These are phyloP conservation scores for Xylariaceae sp. DNA, from an alignment of 2,329 filamentous ascomycete species.

Conservation along the genomic window DNA sequence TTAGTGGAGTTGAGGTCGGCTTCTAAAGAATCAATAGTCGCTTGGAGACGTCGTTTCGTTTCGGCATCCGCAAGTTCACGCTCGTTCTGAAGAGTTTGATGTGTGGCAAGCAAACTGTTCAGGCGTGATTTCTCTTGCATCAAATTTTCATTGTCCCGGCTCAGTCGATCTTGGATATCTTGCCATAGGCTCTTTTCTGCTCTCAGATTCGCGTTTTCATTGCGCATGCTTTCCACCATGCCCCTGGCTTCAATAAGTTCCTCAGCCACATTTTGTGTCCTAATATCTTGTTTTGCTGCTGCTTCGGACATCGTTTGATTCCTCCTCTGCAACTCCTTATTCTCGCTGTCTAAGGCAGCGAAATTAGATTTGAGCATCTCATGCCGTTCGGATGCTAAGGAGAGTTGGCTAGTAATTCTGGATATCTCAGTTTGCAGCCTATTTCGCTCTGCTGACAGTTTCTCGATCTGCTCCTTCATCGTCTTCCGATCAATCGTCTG, in stretches of 20 bases:
- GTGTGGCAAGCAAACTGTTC: constrained; percentile 79
- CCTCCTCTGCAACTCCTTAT: constrained; percentile 83
- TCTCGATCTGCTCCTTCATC: constrained; percentile 83
- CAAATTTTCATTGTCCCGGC: constrained; percentile 84
- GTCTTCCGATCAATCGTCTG: constrained; percentile 80
- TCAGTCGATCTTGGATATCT: constrained; percentile 86
- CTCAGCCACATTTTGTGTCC: constrained; percentile 89
- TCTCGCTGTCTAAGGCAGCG: constrained; percentile 81
- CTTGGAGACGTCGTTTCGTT: constrained; percentile 77
- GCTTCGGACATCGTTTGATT: constrained; percentile 78
- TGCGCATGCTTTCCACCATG: constrained; percentile 82
- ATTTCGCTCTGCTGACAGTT: constrained; percentile 80
- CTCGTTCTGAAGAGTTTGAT: constrained; percentile 91
- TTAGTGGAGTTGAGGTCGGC: constrained; percentile 78
- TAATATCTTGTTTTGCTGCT: constrained; percentile 86
- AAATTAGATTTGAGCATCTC: constrained; percentile 92
- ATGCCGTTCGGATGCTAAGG: constrained; percentile 80
- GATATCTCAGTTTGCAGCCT: constrained; percentile 82
- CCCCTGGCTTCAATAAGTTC: constrained; percentile 87
- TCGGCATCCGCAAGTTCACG: constrained; percentile 86
- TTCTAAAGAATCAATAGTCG: constrained; percentile 79
- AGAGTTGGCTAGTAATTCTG: constrained; percentile 78
- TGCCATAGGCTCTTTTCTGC: constrained; percentile 96
- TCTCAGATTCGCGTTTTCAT: constrained; percentile 90
- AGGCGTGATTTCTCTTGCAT: constrained; percentile 84